Percentiles rank a stretch among this genome's conserved stretches.
Evolutionary conservation across 257 asterid species (phyloP).

Genomic region (Penstemon davidsonii): DNA sequence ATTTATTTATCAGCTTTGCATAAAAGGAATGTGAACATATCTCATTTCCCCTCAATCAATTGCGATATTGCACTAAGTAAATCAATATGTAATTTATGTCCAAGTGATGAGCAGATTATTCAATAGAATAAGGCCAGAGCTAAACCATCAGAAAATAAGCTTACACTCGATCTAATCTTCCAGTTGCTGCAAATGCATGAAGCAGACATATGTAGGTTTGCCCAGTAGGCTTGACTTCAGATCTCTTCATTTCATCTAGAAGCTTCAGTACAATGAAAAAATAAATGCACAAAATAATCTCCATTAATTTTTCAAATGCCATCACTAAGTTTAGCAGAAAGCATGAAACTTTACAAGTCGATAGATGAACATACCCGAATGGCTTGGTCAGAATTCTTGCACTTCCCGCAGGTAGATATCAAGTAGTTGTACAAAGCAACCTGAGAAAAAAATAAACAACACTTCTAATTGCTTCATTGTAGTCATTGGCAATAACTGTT

Average conservation of each 20-base stretch:
- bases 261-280: conserved; percentile 51
- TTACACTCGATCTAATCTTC: conserved; percentile 93
- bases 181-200: conserved; percentile 86
- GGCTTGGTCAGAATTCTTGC: conserved; percentile 84
- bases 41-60: not conserved
- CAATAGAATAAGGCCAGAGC: conserved; percentile 1
- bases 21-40: not conserved
- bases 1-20: conserved; percentile 3
- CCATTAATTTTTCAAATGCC: conserved; percentile 14
- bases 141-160: conserved; percentile 26
- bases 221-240: conserved; percentile 84
- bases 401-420: conserved; percentile 90
- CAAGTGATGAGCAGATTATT: not conserved
- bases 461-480: not conserved
- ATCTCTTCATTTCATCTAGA: conserved; percentile 89
- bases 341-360: conserved; percentile 7
- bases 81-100: not conserved
- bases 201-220: conserved; percentile 90
- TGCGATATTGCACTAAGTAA: not conserved
- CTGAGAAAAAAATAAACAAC: conserved; percentile 38
- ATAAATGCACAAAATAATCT: conserved; percentile 18
- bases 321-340: not conserved
- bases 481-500: conserved; percentile 17
- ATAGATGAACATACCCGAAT: conserved; percentile 50
- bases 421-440: conserved; percentile 81